Evolutionary conservation across 2,329 filamentous ascomycete genomes (phyloP).

Genomic region (Apiospora marii): DNA sequence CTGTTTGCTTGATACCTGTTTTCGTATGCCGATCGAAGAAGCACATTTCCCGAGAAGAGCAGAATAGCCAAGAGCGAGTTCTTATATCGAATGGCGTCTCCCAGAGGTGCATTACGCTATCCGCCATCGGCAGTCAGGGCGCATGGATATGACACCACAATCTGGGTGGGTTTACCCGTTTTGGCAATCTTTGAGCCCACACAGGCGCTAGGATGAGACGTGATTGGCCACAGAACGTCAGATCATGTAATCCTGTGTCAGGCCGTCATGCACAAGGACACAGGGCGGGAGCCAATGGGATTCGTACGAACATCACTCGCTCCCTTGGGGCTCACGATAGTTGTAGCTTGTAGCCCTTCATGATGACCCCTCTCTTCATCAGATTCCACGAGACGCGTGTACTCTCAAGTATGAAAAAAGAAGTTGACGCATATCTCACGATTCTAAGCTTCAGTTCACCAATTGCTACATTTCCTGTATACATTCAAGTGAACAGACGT

Average conservation of each 20-base stretch:
- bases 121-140: neutral
- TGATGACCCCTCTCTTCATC: neutral
- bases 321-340: neutral
- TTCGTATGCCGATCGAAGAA: too few relatives aligned
- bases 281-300: neutral
- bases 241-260: neutral
- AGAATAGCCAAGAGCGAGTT: neutral
- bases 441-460: neutral
- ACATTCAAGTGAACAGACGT: too few relatives aligned
- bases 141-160: neutral
- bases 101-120: neutral
- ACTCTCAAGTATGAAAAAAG: neutral
- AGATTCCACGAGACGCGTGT: fast-evolving
- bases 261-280: neutral
- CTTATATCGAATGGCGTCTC: neutral
- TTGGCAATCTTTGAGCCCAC: neutral
- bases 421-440: neutral
- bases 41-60: neutral
- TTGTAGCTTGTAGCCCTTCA: too few relatives aligned
- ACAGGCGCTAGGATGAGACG: too few relatives aligned
- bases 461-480: too few relatives aligned
- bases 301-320: neutral
- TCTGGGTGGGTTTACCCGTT: neutral
- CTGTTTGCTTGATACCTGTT: neutral
- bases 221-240: neutral